Evolutionary conservation across 768 basidiomycete species (phyloP), one percentile per base, ranked within the genome.

Genomic region (Lyophyllum semitale): DNA sequence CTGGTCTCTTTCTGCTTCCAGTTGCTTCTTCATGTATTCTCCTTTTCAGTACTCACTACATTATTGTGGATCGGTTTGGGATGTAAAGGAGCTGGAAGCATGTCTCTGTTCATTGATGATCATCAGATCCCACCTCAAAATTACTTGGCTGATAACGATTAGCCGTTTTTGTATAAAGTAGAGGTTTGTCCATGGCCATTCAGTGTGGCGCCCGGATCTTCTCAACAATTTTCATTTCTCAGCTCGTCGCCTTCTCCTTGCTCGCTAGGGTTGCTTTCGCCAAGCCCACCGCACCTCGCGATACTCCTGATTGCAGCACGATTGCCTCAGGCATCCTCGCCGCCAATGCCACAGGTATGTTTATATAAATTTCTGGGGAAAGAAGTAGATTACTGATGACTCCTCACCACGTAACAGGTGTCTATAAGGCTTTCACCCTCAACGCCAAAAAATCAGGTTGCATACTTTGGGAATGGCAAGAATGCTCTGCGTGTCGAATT

Each of bases 401-500:
- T 32, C 8, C 8, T 20, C 27, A 15, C 22, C 23, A 12, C 42
- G 4, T 29, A 7, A n/a, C 46, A 54, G 53, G 53, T 17, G 53
- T 54, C 11, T 48, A 47, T 26, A 54, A 54, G 38, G 53, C 53
- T 29, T 54, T 54, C 46, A 54, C 53, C 9, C 26, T 48, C 37
- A 54, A 54, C 23, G 17, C 11, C n/a, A 2, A 37, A 48, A 23
- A 48, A 54, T 47, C 53, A 48, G 35, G 46, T 48, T 20, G 46
- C 53, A 2, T 54, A 54, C 20, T 26, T 54, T 1, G 46, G 46
- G 22, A 18, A 54, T 23, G 46, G 46, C 25, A 45, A 54, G 22
- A 54, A 54, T 42, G 46, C 53, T 26, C 13, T 54, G 20, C 46
- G 22, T 22, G 53, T 48, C 18, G 46, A 54, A 26, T 54, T 54